Percentiles rank a stretch among this genome's conserved stretches.
phyloP scores from a whole-genome alignment of 2,329 filamentous ascomycete species.

The Lithohypha guttulata region DNA sequence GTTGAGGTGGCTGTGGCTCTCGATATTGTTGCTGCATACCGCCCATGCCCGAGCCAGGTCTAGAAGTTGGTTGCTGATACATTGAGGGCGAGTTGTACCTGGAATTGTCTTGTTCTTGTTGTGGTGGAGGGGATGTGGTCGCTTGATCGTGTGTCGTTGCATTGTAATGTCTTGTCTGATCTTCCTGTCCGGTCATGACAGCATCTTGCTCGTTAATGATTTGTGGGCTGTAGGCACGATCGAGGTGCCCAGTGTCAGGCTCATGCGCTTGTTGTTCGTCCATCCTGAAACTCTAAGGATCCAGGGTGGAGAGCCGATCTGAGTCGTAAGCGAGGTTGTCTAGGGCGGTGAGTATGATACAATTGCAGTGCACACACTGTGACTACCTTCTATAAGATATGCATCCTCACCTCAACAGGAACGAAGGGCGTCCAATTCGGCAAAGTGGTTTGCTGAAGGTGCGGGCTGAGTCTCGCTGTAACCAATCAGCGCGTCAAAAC shows the following conservation, averaged over 20 bases:
- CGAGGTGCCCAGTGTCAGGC: conserved; percentile 6
- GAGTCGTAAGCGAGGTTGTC: too few species aligned
- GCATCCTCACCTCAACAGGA: too few species aligned
- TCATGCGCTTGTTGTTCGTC: conserved; percentile 6
- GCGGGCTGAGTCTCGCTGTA: not conserved
- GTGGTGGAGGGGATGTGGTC: conserved; percentile 36
- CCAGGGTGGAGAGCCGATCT: too few species aligned
- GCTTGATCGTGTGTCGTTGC: conserved; percentile 26
- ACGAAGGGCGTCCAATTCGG: too few species aligned
- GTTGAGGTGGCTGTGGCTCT: conserved; percentile 29
- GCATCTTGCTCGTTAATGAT: conserved; percentile 19
- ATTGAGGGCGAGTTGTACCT: conserved; percentile 33
- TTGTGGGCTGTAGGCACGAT: conserved; percentile 21
- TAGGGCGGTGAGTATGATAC: too few species aligned
- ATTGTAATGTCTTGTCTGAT: conserved; percentile 14
- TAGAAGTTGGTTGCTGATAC: conserved; percentile 32
- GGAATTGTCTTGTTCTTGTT: conserved; percentile 30
- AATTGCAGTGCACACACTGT: too few species aligned
- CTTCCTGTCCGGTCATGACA: conserved; percentile 13
- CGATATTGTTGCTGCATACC: conserved; percentile 37
- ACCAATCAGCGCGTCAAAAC: conserved; percentile 8
- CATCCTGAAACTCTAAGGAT: conserved; percentile 10
- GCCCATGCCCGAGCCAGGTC: conserved; percentile 41
- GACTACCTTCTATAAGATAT: too few species aligned
- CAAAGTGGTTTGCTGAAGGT: not conserved